Conservation (phyloP, 768 basidiomycete species). For the Cystofilobasidium macerans region DNA sequence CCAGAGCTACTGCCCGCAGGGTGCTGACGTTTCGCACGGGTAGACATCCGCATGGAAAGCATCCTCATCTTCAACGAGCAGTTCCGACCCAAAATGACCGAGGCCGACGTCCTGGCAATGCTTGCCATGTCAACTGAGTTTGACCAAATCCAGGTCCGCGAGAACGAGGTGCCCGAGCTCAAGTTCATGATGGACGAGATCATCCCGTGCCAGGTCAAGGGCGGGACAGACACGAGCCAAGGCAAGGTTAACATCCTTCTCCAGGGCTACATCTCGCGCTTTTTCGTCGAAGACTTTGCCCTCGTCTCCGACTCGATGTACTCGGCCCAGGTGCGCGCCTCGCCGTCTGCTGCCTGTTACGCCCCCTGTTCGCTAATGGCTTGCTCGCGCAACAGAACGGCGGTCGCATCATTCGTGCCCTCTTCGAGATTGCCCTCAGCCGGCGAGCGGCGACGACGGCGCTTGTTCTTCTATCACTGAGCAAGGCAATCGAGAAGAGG, state of each 20-base stretch:
- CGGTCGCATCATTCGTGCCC: conserved; percentile 82
- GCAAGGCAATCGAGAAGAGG: conserved; percentile 83
- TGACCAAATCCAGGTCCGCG: conserved; percentile 85
- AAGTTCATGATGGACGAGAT: conserved; percentile 52
- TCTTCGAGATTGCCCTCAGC: conserved; percentile 88
- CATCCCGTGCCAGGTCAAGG: conserved; percentile 70
- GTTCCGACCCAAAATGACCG: conserved; percentile 73
- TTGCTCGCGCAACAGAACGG: conserved; percentile 47
- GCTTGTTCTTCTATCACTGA: conserved; percentile 69
- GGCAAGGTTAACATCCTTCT: conserved; percentile 92
- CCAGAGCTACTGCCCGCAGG: background rate
- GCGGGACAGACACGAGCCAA: conserved; percentile 52
- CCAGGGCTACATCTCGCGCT: conserved; percentile 75
- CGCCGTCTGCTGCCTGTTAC: no score
- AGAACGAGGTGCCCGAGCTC: conserved; percentile 76
- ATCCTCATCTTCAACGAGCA: conserved; percentile 74
- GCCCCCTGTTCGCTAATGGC: background rate
- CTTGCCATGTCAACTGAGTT: conserved; percentile 92
- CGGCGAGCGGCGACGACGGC: conserved; percentile 79
- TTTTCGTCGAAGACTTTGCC: conserved; percentile 83
- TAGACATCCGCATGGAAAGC: conserved; percentile 63
- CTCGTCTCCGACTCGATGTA: conserved; percentile 90
- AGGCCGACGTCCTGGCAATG: conserved; percentile 80
- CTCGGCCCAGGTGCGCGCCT: conserved; percentile 57
- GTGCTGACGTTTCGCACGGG: background rate